These are phyloP conservation scores for Solanum hybrid DNA, from an alignment of 305 asterid species.

Conservation along the genomic window DNA sequence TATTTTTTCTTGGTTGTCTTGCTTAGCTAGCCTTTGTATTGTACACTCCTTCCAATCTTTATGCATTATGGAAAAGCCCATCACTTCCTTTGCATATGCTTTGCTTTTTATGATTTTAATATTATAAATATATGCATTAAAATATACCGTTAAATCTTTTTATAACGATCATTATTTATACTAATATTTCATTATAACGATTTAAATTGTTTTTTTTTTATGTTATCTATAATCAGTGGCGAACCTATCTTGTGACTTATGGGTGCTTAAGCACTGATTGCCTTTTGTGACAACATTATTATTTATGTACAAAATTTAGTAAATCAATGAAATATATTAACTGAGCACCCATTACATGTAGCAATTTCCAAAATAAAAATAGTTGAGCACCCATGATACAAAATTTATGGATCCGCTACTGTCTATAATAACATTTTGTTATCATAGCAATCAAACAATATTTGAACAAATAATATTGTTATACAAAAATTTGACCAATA, in stretches of 20 bases:
- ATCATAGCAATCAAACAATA: not conserved
- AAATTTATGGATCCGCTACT: too few relatives aligned
- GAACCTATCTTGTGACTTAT: too few relatives aligned
- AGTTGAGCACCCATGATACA: too few relatives aligned
- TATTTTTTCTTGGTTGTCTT: not conserved
- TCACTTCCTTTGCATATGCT: slow-evolving; percentile 20
- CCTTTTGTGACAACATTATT: too few relatives aligned
- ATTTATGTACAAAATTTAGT: too few relatives aligned
- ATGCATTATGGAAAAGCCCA: slow-evolving; percentile 11
- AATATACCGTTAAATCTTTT: not conserved
- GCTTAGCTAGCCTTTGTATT: not conserved
- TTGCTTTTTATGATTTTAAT: not conserved
- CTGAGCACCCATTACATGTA: too few relatives aligned
- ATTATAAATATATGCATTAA: not conserved
- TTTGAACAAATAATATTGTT: not conserved
- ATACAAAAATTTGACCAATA: not conserved
- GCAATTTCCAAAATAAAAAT: too few relatives aligned
- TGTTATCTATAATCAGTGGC: not conserved
- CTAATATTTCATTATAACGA: not conserved
- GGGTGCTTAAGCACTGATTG: too few relatives aligned
- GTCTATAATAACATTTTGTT: not conserved
- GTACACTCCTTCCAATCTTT: slow-evolving; percentile 16
- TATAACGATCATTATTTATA: not conserved
- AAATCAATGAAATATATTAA: too few relatives aligned
- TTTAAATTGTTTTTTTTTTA: not conserved